These are phyloP conservation scores for Neonectria magnoliae DNA, from an alignment of 2,329 filamentous ascomycete species.

Conservation along the genomic window DNA sequence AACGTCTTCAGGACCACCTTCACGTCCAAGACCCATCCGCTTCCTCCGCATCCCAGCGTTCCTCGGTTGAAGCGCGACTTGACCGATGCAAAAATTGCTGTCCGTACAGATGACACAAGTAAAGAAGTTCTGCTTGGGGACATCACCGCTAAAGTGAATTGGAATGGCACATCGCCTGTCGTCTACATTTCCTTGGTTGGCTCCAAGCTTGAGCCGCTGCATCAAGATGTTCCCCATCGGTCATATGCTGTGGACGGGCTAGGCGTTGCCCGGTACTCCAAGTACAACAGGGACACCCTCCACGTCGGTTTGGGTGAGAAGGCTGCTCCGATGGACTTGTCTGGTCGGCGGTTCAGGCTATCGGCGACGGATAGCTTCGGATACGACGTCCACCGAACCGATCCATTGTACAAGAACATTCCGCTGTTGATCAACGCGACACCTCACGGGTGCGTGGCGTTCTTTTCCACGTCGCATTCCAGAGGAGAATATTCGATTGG, in stretches of 20 bases:
- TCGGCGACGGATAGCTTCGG: conserved; percentile 78
- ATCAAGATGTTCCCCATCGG: conserved; percentile 70
- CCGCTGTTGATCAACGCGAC: conserved; percentile 76
- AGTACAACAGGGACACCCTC: conserved; percentile 69
- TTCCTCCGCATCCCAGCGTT: conserved; percentile 73
- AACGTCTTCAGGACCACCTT: conserved; percentile 77
- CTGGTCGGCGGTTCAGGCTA: conserved; percentile 71
- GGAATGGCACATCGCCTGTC: conserved; percentile 63
- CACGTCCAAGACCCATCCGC: conserved; percentile 66
- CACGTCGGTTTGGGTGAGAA: conserved; percentile 80
- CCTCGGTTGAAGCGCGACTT: conserved; percentile 52
- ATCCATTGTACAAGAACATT: conserved; percentile 81
- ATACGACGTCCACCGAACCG: conserved; percentile 75
- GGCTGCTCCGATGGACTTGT: conserved; percentile 77
- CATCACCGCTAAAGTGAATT: conserved; percentile 66
- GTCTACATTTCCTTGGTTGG: conserved; percentile 63
- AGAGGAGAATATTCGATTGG: conserved; percentile 74
- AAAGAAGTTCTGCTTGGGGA: conserved; percentile 58
- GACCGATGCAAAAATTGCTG: conserved; percentile 41
- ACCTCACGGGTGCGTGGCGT: conserved; percentile 69
- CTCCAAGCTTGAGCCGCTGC: conserved; percentile 61
- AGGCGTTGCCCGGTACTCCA: conserved; percentile 72
- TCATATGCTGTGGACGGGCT: conserved; percentile 71
- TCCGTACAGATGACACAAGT: conserved; percentile 45
- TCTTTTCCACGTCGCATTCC: conserved; percentile 74